A percentile compares a stretch with the other conserved stretches of the same genome.
These are phyloP conservation scores for Acer yangbiense DNA, from an alignment of 345 rosid species.

Conservation along the genomic window DNA sequence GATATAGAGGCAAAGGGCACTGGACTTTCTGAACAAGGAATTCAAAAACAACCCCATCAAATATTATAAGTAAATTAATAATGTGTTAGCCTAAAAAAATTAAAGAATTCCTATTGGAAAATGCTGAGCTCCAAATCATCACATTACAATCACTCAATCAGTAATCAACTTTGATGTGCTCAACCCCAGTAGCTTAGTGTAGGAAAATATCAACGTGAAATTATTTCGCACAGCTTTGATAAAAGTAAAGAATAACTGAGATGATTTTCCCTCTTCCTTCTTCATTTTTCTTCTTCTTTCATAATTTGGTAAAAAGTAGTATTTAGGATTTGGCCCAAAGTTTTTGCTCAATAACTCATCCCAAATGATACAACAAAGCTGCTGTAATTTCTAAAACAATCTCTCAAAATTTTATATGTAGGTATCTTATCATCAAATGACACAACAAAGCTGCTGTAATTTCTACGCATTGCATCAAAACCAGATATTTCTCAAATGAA, in stretches of 20 bases:
- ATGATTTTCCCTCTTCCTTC: neutral
- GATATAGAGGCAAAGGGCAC: neutral
- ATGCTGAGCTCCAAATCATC: neutral
- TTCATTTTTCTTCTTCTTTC: neutral
- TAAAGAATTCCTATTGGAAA: neutral
- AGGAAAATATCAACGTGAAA: neutral
- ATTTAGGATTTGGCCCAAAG: neutral
- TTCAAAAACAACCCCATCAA: neutral
- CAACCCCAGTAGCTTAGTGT: neutral
- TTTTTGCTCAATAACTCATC: neutral
- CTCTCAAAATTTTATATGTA: neutral
- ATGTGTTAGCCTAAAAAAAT: neutral
- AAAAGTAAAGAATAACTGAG: neutral
- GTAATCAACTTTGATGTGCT: neutral
- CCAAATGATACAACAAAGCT: neutral
- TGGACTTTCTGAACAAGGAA: neutral
- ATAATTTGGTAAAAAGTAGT: neutral
- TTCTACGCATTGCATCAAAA: too few species aligned
- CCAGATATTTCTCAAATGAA: too few species aligned
- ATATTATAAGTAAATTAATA: neutral
- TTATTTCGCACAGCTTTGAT: neutral
- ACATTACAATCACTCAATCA: neutral
- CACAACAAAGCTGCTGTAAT: neutral
- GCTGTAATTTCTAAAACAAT: neutral
- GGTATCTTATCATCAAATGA: neutral